These are phyloP conservation scores for Candida germanica DNA, from an alignment of 805 yeast genomes.

Conservation along the genomic window DNA sequence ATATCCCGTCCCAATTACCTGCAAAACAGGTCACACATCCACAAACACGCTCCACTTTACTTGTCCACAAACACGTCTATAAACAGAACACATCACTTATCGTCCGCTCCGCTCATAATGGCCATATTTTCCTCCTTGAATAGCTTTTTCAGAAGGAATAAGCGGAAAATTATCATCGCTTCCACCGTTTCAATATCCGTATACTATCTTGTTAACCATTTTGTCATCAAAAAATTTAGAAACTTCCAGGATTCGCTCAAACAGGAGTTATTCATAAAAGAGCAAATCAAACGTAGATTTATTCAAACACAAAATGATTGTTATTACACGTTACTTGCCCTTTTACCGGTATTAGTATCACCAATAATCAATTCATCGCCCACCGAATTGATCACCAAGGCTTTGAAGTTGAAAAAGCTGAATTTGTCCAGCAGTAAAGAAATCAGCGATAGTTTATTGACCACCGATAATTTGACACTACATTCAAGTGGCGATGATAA, in stretches of 20 bases:
- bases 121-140: slow-evolving; percentile 40
- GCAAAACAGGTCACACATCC: too few species aligned
- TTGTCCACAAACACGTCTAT: too few species aligned
- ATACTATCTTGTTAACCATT: slow-evolving; percentile 36
- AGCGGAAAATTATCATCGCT: slow-evolving; percentile 32
- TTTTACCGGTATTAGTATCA: slow-evolving; percentile 70
- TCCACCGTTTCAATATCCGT: slow-evolving; percentile 32
- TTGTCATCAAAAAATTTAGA: slow-evolving; percentile 36
- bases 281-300: slow-evolving; percentile 71
- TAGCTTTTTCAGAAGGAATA: slow-evolving; percentile 39
- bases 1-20: too few species aligned
- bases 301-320: slow-evolving; percentile 92
- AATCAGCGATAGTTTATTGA: slow-evolving; percentile 43
- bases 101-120: too few species aligned
- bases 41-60: too few species aligned
- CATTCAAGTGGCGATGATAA: slow-evolving; percentile 19
- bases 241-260: slow-evolving; percentile 38
- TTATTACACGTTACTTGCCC: slow-evolving; percentile 74
- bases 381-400: slow-evolving; percentile 70
- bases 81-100: too few species aligned
- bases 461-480: slow-evolving; percentile 39
- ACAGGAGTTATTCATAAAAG: slow-evolving; percentile 41
- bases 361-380: slow-evolving; percentile 62
- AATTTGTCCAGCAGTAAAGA: slow-evolving; percentile 19
- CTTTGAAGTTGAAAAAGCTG: slow-evolving; percentile 58